A percentile compares a stretch with the other conserved stretches of the same genome.
These are phyloP conservation scores for Alternaria sp. DNA, from an alignment of 2,329 filamentous ascomycete genomes.

Conservation along the genomic window DNA sequence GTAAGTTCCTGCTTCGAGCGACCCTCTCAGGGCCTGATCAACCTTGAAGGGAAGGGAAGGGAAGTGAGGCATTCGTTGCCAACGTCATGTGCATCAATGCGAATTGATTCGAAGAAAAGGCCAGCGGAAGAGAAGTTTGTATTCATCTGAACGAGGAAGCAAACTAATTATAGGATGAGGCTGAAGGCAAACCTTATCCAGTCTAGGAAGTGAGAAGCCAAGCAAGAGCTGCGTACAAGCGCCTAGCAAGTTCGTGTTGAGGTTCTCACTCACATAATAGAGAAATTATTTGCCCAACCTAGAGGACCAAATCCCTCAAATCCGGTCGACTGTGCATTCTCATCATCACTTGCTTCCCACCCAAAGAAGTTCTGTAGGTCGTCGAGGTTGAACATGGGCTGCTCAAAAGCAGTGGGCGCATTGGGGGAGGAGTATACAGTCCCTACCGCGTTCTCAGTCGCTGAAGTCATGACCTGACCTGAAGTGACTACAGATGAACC, in stretches of 20 bases:
- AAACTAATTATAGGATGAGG: background rate
- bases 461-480: slow-evolving; percentile 5
- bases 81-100: too few species aligned
- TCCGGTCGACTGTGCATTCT: slow-evolving; percentile 38
- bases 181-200: background rate
- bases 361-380: slow-evolving; percentile 46
- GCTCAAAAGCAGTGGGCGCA: slow-evolving; percentile 26
- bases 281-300: slow-evolving; percentile 43
- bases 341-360: slow-evolving; percentile 36
- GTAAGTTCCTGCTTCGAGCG: too few species aligned
- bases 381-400: slow-evolving; percentile 43
- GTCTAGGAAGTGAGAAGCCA: background rate
- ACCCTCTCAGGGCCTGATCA: too few species aligned
- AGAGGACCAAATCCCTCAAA: slow-evolving; percentile 41
- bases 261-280: slow-evolving; percentile 29
- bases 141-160: background rate
- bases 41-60: accelerated
- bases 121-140: background rate
- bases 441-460: slow-evolving; percentile 18
- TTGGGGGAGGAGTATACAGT: slow-evolving; percentile 21
- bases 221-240: background rate
- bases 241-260: background rate
- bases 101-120: background rate
- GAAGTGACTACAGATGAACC: slow-evolving; percentile 15
- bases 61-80: too few species aligned